Conservation (phyloP, 2,329 filamentous ascomycete genomes). For the Fusarium decemcellulare region DNA sequence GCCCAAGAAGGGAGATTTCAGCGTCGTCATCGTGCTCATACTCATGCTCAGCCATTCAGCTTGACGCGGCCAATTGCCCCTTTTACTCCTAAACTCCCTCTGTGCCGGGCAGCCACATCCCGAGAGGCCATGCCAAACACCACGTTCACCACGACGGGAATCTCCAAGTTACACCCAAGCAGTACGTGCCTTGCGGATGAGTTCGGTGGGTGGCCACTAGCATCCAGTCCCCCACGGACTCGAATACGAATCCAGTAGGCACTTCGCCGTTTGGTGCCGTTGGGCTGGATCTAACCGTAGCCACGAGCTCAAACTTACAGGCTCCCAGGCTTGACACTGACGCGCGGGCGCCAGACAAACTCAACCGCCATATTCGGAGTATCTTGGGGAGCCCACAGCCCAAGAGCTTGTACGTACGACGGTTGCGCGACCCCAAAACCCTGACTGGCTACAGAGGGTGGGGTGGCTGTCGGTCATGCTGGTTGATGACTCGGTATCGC, state of each 20-base stretch:
- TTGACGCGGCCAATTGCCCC: slow-evolving; percentile 19
- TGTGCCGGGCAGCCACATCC: not conserved
- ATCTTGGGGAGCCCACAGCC: not conserved
- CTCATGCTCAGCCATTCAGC: slow-evolving; percentile 32
- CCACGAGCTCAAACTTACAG: slow-evolving; percentile 6
- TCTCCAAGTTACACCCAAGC: not conserved
- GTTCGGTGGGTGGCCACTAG: slow-evolving; percentile 6
- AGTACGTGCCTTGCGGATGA: no score
- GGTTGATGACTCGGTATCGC: slow-evolving; percentile 31
- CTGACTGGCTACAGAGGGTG: slow-evolving; percentile 26
- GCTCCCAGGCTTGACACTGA: slow-evolving; percentile 16
- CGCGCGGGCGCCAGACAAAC: slow-evolving; percentile 35
- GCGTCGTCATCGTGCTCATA: slow-evolving; percentile 38
- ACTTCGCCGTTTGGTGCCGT: slow-evolving; percentile 21
- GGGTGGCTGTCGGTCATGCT: slow-evolving; percentile 11
- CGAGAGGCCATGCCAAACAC: slow-evolving; percentile 4
- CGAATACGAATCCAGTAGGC: slow-evolving; percentile 34
- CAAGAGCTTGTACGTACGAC: slow-evolving; percentile 16
- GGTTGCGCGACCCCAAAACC: slow-evolving; percentile 27
- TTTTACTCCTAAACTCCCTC: not conserved
- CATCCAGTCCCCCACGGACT: slow-evolving; percentile 17
- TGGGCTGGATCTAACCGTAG: slow-evolving; percentile 14
- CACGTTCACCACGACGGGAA: not conserved
- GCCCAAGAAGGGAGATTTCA: slow-evolving; percentile 4
- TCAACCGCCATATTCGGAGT: slow-evolving; percentile 26